Evolutionary conservation across 345 rosid genomes (phyloP), one percentile per base, ranked within the genome.

Genomic region (Limnanthes douglasii): DNA sequence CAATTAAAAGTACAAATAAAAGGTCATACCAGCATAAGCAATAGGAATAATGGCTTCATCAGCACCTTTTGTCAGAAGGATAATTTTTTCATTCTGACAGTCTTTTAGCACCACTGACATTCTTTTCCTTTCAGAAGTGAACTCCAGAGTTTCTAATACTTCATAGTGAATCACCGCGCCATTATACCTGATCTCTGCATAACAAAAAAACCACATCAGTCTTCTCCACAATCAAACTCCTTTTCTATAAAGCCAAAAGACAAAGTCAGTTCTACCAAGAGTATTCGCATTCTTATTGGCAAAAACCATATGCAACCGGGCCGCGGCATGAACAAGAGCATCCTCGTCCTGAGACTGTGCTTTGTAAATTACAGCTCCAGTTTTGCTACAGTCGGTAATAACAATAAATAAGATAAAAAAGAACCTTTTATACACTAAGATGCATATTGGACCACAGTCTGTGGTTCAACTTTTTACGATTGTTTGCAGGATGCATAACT

Each of bases 291-390:
- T 74, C 59, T 67, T 90, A 18, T 63, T 61, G 15, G 55, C 49
- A 60, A 75, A 78, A 44, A 69, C 73, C 96, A 85, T 80, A 45
- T 73, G 73, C 69, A 90, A 59, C 69, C 60, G 60, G 6, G 93
- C 83, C 30, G 98, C 93, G 69, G 96, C 98, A 55, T 65, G 48
- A 39, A 90, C 96, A 57, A 90, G 96, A 54, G 98, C 98, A 28
- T 90, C 94, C 63, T 90, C 98, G 60, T 90, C 98, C 61, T 80
- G 96, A 53, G 98, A 90, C 54, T 84, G 98, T 5, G 98, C 94
- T 68, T 84, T 84, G 63, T 84, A 90, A 15, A 53, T 45, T 31
- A 78, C 56, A 39, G 57, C 62, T 53, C 98, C 96, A 48, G 78
- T 59, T 73, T 90, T 90, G 61, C 98, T 90, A 56, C 40, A 48